Evolutionary conservation across 1,139 yeast genomes (phyloP), one percentile per base, ranked within the genome.

Genomic region (Protomyces arabidopsidicola): DNA sequence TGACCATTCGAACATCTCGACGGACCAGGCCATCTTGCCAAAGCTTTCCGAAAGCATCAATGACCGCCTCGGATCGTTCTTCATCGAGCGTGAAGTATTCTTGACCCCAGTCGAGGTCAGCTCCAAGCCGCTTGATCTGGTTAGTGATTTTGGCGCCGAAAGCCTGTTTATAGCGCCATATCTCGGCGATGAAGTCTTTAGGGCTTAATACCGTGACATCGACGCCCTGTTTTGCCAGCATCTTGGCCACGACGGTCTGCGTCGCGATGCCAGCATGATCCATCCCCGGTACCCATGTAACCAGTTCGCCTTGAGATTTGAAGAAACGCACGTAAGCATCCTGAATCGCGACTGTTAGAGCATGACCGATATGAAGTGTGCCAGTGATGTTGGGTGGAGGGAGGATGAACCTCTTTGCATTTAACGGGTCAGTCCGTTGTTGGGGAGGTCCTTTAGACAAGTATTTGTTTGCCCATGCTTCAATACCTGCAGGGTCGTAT

Each of bases 191-290:
- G 24, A 48, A 56, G 9, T 57, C 58, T 1, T 22, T 31, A 14
- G 45, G 18, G 8, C 39, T 3, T 16, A 45, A 22, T 16, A 14
- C 36, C 34, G 34, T 22, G 18, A 36, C 45, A n/a, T 31, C n/a
- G 35, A 65, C 34, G 6, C 66, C 66, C 34, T 42, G 20, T 39
- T 59, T 65, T 2, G 54, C 53, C 22, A 65, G 55, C 38, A 31
- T 31, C 12, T 63, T 59, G 31, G 63, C 55, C 5, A 65, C 64
- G 20, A 64, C 62, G n/a, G 60, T 59, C 34, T 65, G 67, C 2
- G 67, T 65, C 5, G 67, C 67, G 31, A 65, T 65, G 5, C 67
- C 67, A 10, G 67, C 67, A 59, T 65, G 67, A 54, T 65, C 67
- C n/a, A 36, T 60, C 14, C 67, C 67, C 20, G 67, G 67, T 9